Conservation (phyloP, 352 stramenopile genomes). For the Globisporangium abappressorium region DNA sequence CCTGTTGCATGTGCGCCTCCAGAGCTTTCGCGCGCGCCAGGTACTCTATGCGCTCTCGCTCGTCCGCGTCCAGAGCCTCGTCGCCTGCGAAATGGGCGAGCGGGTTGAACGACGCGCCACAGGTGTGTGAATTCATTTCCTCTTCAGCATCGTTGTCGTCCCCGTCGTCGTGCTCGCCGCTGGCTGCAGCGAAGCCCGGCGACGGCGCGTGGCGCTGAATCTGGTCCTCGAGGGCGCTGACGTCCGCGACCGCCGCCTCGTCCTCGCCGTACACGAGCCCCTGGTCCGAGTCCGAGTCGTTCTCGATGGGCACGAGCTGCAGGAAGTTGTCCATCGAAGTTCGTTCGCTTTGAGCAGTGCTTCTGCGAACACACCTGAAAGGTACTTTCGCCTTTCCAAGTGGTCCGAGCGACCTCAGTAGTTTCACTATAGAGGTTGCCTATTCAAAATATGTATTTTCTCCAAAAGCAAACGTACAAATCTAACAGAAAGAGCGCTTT, state of each 20-base stretch:
- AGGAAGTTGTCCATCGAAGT: slow-evolving; percentile 55
- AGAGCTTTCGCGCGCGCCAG: slow-evolving; percentile 32
- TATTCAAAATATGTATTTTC: no score
- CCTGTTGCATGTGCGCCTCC: slow-evolving; percentile 40
- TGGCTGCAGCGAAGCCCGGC: slow-evolving; percentile 17
- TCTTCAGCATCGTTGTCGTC: not conserved
- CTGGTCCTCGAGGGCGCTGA: slow-evolving; percentile 19
- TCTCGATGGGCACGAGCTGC: slow-evolving; percentile 43
- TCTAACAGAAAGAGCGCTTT: no score
- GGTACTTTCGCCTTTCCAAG: no score
- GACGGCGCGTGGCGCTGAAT: slow-evolving; percentile 25
- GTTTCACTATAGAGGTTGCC: no score
- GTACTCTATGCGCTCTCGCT: slow-evolving; percentile 43
- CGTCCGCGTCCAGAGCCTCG: slow-evolving; percentile 10
- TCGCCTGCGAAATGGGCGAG: not conserved
- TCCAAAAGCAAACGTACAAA: no score
- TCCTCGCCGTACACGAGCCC: slow-evolving; percentile 50
- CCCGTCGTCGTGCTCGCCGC: slow-evolving; percentile 14
- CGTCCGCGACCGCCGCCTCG: slow-evolving; percentile 24
- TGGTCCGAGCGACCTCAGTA: no score
- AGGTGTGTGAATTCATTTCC: not conserved
- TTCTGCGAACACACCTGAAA: no score
- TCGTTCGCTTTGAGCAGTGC: not conserved
- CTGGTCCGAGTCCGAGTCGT: slow-evolving; percentile 32
- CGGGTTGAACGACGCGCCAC: not conserved